These are phyloP conservation scores for Backusella liffmaniae DNA, from an alignment of 192 early-diverging fungal genomes.

Conservation along the genomic window DNA sequence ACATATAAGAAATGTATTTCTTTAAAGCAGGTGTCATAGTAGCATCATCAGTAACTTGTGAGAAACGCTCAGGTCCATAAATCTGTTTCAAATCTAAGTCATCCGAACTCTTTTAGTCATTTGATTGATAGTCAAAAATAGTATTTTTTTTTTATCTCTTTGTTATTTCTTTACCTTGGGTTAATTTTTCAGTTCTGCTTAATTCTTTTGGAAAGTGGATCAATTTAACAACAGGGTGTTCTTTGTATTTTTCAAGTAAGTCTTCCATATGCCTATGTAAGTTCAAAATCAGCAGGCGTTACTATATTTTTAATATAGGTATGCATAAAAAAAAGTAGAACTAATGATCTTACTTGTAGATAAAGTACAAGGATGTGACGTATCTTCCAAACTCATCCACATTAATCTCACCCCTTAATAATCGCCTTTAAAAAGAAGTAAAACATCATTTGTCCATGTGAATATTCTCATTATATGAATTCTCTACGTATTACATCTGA, in stretches of 20 bases:
- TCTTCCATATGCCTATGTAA: constrained; percentile 40
- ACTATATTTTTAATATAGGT: too few species aligned
- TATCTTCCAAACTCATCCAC: constrained; percentile 46
- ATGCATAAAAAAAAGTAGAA: too few species aligned
- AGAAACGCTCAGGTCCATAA: constrained; percentile 39
- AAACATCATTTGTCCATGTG: background rate
- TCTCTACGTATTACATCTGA: background rate
- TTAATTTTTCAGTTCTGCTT: constrained; percentile 34
- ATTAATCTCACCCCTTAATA: constrained; percentile 49
- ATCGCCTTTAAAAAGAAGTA: constrained; percentile 27
- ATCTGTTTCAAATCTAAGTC: constrained; percentile 42
- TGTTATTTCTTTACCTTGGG: constrained; percentile 13
- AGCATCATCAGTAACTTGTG: constrained; percentile 22
- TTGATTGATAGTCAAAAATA: background rate
- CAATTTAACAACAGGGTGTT: constrained; percentile 43
- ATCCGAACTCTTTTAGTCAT: background rate
- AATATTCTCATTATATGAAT: background rate
- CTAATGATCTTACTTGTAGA: constrained; percentile 40
- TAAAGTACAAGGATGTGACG: constrained; percentile 48
- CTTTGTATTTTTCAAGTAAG: constrained; percentile 45
- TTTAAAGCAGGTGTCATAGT: constrained; percentile 50
- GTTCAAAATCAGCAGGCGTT: too few species aligned
- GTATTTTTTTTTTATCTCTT: background rate
- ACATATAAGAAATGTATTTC: constrained; percentile 45
- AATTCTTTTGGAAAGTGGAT: constrained; percentile 56